A percentile compares a stretch with the other conserved stretches of the same genome.
phyloP scores from a whole-genome alignment of 1,284 basidiomycete species.

The Spongiforma sp. region DNA sequence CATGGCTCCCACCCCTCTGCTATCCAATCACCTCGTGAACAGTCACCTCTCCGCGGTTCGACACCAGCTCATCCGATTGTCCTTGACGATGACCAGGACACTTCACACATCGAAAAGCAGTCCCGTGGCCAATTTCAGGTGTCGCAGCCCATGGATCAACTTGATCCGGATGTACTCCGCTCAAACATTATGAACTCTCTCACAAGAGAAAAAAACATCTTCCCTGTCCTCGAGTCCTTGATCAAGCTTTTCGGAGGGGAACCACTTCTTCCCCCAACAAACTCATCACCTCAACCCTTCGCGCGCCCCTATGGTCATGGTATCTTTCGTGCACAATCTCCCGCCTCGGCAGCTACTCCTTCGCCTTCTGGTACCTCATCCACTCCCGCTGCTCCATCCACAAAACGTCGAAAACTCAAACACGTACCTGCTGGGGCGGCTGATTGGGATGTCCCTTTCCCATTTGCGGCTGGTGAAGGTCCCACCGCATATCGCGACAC shows the following conservation, averaged over 20 bases:
- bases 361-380: not conserved
- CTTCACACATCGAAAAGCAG: slow-evolving; percentile 12
- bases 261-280: slow-evolving; percentile 10
- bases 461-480: slow-evolving; percentile 71
- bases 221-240: slow-evolving; percentile 65
- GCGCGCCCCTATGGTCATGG: slow-evolving; percentile 29
- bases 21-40: slow-evolving; percentile 28
- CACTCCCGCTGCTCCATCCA: slow-evolving; percentile 30
- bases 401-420: slow-evolving; percentile 66
- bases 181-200: slow-evolving; percentile 65
- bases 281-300: slow-evolving; percentile 15
- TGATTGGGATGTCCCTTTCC: slow-evolving; percentile 83
- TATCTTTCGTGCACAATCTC: slow-evolving; percentile 21
- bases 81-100: slow-evolving; percentile 60
- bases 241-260: slow-evolving; percentile 53
- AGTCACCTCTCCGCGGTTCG: slow-evolving; percentile 46
- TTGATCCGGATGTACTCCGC: slow-evolving; percentile 45
- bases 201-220: slow-evolving; percentile 66
- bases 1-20: slow-evolving; percentile 28
- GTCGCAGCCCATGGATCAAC: slow-evolving; percentile 16
- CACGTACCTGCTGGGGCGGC: slow-evolving; percentile 74
- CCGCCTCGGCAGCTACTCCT: too few species aligned
- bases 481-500: slow-evolving; percentile 60
- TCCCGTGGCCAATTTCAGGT: slow-evolving; percentile 7
- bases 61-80: slow-evolving; percentile 69